Percentiles rank a stretch among this genome's conserved stretches.
These are phyloP conservation scores for Pascua sp. DNA, from an alignment of 1,284 basidiomycete genomes.

Conservation along the genomic window DNA sequence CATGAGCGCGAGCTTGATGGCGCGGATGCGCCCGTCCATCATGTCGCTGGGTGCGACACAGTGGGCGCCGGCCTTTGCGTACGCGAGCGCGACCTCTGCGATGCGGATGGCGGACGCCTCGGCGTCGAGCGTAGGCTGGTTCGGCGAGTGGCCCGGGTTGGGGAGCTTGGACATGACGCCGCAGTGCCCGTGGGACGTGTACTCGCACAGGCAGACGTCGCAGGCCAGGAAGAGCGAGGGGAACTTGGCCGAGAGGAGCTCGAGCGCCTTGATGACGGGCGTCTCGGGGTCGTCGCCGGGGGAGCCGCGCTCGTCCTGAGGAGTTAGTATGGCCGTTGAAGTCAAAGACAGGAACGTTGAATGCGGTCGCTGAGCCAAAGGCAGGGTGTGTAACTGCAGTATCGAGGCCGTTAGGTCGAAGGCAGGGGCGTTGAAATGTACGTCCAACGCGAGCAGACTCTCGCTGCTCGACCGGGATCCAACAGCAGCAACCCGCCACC, in stretches of 20 bases:
- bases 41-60: conserved; percentile 99
- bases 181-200: conserved; percentile 97
- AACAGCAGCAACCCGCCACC: no score
- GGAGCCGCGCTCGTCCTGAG: conserved; percentile 73
- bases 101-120: conserved; percentile 76
- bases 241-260: conserved; percentile 70
- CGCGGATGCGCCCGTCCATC: conserved; percentile 95
- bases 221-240: conserved; percentile 82
- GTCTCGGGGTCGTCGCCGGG: conserved; percentile 86
- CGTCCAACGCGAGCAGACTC: no score
- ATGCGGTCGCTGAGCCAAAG: no score
- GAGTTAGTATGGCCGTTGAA: background rate
- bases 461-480: no score
- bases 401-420: no score
- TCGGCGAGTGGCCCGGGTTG: conserved; percentile 33
- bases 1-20: conserved; percentile 83
- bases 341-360: no score
- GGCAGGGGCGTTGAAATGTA: no score
- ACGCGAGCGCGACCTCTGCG: conserved; percentile 86
- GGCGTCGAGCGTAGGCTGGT: conserved; percentile 54
- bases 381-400: no score
- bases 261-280: conserved; percentile 88
- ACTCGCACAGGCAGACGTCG: conserved; percentile 99
- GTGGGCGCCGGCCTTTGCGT: conserved; percentile 91
- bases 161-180: conserved; percentile 62